These are phyloP conservation scores for Prunus mongolica DNA, from an alignment of 306 rosid genomes.

Conservation along the genomic window DNA sequence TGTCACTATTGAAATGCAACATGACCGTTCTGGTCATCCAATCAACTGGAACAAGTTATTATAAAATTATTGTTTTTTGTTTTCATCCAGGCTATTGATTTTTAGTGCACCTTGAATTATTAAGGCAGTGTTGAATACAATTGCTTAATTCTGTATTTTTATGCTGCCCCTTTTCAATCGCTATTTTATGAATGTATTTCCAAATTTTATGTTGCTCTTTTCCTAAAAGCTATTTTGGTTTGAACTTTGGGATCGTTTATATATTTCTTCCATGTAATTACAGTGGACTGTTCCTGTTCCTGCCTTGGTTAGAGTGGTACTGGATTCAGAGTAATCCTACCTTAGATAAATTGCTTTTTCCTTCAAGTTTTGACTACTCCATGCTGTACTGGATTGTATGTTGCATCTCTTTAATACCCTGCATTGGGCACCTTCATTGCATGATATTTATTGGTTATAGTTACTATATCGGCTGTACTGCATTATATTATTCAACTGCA, in stretches of 20 bases:
- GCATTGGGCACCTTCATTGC: background rate
- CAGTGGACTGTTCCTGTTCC: background rate
- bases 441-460: background rate
- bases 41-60: background rate
- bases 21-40: background rate
- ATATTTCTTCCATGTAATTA: background rate
- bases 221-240: background rate
- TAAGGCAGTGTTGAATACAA: background rate
- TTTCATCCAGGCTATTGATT: background rate
- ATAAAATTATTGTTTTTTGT: background rate
- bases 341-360: background rate
- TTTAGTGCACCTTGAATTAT: background rate
- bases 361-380: background rate
- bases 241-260: background rate
- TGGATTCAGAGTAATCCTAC: background rate
- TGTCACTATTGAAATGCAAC: background rate
- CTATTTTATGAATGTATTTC: background rate
- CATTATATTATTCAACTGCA: conserved; percentile 1
- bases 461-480: background rate
- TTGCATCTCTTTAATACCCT: background rate
- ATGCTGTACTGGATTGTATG: background rate
- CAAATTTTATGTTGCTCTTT: background rate
- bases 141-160: background rate
- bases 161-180: background rate
- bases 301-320: background rate